Percentiles rank a stretch among this genome's conserved stretches.
Conservation (phyloP, 1,284 basidiomycete genomes). For the Pterulicium gracile region DNA sequence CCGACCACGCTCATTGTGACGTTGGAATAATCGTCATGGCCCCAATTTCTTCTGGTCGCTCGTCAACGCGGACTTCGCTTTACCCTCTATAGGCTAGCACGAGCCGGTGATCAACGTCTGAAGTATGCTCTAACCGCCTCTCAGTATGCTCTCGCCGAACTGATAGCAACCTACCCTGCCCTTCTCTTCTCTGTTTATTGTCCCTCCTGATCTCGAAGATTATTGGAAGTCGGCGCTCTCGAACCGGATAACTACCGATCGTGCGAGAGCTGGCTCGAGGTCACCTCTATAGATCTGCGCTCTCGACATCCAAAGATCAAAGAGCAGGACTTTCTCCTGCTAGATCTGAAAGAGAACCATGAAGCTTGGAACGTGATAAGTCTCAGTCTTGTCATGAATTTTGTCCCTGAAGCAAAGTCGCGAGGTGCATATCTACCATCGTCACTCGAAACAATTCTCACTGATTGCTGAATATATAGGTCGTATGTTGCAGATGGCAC, state of each 20-base stretch:
- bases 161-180: not conserved
- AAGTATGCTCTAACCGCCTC: too few relatives aligned
- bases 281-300: slow-evolving; percentile 69
- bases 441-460: slow-evolving; percentile 2
- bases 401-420: slow-evolving; percentile 65
- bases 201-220: slow-evolving; percentile 18
- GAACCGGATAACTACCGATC: slow-evolving; percentile 69
- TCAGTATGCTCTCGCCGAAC: too few relatives aligned
- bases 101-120: too few relatives aligned
- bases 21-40: slow-evolving; percentile 1
- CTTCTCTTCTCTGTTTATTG: not conserved
- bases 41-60: slow-evolving; percentile 5
- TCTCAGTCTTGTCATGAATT: slow-evolving; percentile 81
- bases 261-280: slow-evolving; percentile 60
- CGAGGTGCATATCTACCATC: slow-evolving; percentile 42
- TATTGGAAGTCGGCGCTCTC: slow-evolving; percentile 82
- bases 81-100: too few relatives aligned
- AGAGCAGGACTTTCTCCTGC: slow-evolving; percentile 73
- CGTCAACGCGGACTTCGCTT: too few relatives aligned
- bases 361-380: slow-evolving; percentile 69
- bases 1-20: not conserved
- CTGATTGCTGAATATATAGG: slow-evolving; percentile 31
- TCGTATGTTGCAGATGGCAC: slow-evolving; percentile 60
- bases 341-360: slow-evolving; percentile 36
- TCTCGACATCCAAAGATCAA: slow-evolving; percentile 69